Percentiles rank a stretch among this genome's conserved stretches.
Evolutionary conservation across 495 filamentous ascomycete species (phyloP).

Genomic region (Aspergillus saccharolyticus): DNA sequence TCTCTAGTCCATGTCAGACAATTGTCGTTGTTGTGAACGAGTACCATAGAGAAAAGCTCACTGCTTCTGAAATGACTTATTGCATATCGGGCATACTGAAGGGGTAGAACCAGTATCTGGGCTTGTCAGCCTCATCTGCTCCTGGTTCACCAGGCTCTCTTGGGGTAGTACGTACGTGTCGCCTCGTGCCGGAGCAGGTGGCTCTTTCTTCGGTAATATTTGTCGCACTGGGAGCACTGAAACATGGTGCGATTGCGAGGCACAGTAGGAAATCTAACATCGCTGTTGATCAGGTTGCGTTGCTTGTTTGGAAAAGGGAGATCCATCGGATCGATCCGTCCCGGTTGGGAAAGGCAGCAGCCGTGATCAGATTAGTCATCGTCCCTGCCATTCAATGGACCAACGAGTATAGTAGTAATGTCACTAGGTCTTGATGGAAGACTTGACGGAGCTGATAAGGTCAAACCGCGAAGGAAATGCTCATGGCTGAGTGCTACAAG

Average conservation of each 20-base stretch:
- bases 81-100: slow-evolving; percentile 34
- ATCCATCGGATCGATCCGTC: not conserved
- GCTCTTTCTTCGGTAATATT: slow-evolving; percentile 28
- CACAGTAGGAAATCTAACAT: not conserved
- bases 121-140: slow-evolving; percentile 12
- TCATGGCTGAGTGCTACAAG: too few relatives aligned
- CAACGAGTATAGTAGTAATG: not conserved
- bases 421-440: too few relatives aligned
- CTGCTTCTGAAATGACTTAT: slow-evolving; percentile 33
- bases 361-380: not conserved
- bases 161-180: slow-evolving; percentile 20
- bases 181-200: slow-evolving; percentile 31
- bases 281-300: not conserved
- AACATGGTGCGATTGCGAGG: slow-evolving; percentile 26
- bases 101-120: slow-evolving; percentile 25
- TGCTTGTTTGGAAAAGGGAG: not conserved
- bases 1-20: slow-evolving; percentile 20
- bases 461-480: too few relatives aligned
- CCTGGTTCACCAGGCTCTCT: too few relatives aligned
- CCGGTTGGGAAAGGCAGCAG: not conserved
- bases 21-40: too few relatives aligned
- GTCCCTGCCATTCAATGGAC: too few relatives aligned
- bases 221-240: slow-evolving; percentile 29
- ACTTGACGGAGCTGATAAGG: too few relatives aligned
- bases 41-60: not conserved